A percentile compares a stretch with the other conserved stretches of the same genome.
phyloP scores from a whole-genome alignment of 2,329 filamentous ascomycete genomes.

The Amauroascus niger region DNA sequence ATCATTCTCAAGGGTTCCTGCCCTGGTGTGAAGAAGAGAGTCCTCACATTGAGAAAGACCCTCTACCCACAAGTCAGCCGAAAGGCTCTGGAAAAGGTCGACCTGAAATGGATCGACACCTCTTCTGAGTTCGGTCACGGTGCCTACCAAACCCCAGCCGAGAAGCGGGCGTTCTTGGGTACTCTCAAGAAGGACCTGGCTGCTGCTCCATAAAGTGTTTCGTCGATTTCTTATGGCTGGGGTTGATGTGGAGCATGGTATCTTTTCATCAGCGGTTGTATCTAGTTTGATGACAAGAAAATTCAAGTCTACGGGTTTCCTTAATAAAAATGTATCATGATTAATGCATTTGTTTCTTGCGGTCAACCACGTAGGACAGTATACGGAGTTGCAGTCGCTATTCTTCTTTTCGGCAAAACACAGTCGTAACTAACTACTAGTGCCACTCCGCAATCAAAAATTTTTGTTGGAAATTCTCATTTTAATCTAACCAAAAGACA shows the following conservation, averaged over 20 bases:
- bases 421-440: too few species aligned
- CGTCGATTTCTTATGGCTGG: conserved; percentile 3
- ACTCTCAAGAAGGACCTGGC: conserved; percentile 97
- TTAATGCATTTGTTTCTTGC: neutral
- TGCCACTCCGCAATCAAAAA: too few species aligned
- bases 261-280: conserved; percentile 13
- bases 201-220: conserved; percentile 25
- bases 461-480: neutral
- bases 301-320: conserved; percentile 10
- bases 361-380: neutral
- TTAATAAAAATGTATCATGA: conserved; percentile 11
- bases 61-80: conserved; percentile 96
- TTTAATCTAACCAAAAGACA: neutral
- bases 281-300: conserved; percentile 10
- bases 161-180: conserved; percentile 97
- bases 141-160: conserved; percentile 95
- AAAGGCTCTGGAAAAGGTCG: conserved; percentile 95
- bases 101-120: conserved; percentile 99
- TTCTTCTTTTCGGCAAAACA: too few species aligned
- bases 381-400: too few species aligned
- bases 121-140: conserved; percentile 99
- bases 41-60: conserved; percentile 97
- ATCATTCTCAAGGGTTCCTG: conserved; percentile 95
- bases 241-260: conserved; percentile 14
- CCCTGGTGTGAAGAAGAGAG: conserved; percentile 97